Evolutionary conservation across 768 basidiomycete species (phyloP), one percentile per base, ranked within the genome.

Genomic region (Tylopilus sp.): DNA sequence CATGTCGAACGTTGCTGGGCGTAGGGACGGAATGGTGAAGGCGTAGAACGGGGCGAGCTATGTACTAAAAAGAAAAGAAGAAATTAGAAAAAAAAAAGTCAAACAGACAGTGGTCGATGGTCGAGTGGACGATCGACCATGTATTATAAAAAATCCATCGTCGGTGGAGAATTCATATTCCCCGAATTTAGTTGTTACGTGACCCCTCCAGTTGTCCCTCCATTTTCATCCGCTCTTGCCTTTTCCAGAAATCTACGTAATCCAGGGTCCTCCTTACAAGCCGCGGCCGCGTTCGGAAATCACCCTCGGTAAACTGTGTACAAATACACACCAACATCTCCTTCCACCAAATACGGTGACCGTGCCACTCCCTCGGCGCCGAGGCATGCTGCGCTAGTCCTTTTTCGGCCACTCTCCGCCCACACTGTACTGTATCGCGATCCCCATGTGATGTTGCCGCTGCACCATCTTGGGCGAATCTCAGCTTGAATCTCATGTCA

Each of bases 1-100:
- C 71, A 71, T 75, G 71, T 69, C 67, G 66, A 68, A 69, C 62
- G 72, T 68, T 57, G 71, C 69, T 38, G 71, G 67, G 68, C 66
- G 68, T 66, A 70, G 68, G 66, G 70, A 71, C 68, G 66, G 69
- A 69, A 64, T 63, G 68, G 61, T 62, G 69, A 61, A 61, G 49
- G 59, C 57, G 63, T 72, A 51, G 52, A 69, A 63, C 47, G 55
- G 56, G 43, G 17, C 47, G 63, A 61, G 66, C 61, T 68, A 66
- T 66, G 62, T 63, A 62, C 62, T 53, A 62, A 58, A 58, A 65
- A 62, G 66, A 64, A 59, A 71, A 64, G 59, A 53, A 59, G 65
- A 57, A 51, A 56, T 50, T 28, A 59, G 58, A 61, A 51, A 58
- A 51, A 53, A 47, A 52, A 46, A 59, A 56, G 55, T 62, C 62